Base-by-base conservation (phyloP, 1,284 basidiomycete species). In the Ustilago nuda region DNA sequence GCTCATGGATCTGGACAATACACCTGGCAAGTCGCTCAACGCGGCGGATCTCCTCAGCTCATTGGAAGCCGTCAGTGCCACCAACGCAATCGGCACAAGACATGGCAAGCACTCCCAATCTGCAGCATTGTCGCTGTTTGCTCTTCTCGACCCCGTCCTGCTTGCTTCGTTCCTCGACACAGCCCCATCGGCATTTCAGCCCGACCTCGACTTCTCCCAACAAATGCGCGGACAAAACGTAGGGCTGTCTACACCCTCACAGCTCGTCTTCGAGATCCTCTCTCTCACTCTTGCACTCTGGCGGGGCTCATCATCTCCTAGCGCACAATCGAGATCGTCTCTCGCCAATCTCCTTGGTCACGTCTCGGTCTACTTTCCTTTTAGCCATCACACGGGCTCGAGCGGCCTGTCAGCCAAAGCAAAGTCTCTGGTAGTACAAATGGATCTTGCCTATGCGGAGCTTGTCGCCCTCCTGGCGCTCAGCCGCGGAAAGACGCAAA, bases 311-410 rank as follows among this genome's bases (percentile, higher is more conserved):
- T 33, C 72, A 4, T 35, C 62, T 8, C 50, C 57, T 0, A 59
- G 23, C 30, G 7, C 66, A 19, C 57, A 57, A 19, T 50, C 50
- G 12, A 51, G 56, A 32, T 62, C 60, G 13, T 61, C 66, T 15
- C 73, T 78, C 12, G 56, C 66, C 12, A 71, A 69, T 19, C 50
- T 71, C 36, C 71, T 80, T 0, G 65, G 72, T 12, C 71, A 71
- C 45, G 43, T 76, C 33, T 73, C 77, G 6, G 36, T 75, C 36
- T 80, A 78, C 68, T 80, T 80, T 58, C 79, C 79, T 55, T 80
- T 78, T 53, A 71, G 78, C 59, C 62, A 70, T 33, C 70, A 59
- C 37, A 70, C 53, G 1, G 61, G 58, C 32, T 75, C 70, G 8
- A 56, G 56, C 53, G 62, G 57, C 23, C 56, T 75, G 6, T 76